phyloP scores from a whole-genome alignment of 495 filamentous ascomycete species.

The Cercophora sp. region DNA sequence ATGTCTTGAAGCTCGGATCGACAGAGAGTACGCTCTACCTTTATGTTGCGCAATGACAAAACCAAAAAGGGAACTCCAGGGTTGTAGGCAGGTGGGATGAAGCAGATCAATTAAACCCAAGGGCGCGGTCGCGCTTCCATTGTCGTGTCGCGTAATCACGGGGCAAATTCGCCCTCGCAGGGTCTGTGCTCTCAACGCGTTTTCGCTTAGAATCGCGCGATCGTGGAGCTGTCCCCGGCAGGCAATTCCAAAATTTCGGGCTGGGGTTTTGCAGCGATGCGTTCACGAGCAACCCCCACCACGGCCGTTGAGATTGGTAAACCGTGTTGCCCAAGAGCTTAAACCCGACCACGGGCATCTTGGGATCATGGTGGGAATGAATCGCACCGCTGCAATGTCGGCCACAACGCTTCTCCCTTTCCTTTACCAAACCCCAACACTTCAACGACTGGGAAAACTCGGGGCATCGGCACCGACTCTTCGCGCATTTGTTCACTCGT shows the following conservation, averaged over 20 bases:
- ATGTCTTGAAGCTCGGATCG: no score
- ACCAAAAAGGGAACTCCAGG: not conserved
- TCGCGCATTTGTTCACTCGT: slow-evolving; percentile 17
- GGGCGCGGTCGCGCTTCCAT: slow-evolving; percentile 1
- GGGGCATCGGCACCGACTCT: slow-evolving; percentile 15
- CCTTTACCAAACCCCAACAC: slow-evolving; percentile 67
- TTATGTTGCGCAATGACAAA: no score
- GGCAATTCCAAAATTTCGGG: slow-evolving; percentile 11
- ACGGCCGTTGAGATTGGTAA: no score
- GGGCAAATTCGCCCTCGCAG: not conserved
- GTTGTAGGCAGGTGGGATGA: not conserved
- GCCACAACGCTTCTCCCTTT: slow-evolving; percentile 55
- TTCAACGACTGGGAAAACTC: slow-evolving; percentile 34
- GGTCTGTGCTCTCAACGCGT: not conserved
- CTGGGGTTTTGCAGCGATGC: not conserved
- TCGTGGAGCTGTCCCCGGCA: slow-evolving; percentile 6
- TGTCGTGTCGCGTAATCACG: slow-evolving; percentile 23
- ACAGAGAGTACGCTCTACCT: no score
- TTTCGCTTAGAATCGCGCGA: not conserved
- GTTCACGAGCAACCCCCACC: no score
- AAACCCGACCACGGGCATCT: no score
- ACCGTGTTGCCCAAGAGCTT: no score
- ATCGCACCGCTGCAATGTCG: slow-evolving; percentile 29
- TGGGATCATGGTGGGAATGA: no score
- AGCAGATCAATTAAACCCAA: not conserved